A percentile compares a stretch with the other conserved stretches of the same genome.
Conservation (phyloP, 2,329 filamentous ascomycete genomes). For the Trichoderma breve region DNA sequence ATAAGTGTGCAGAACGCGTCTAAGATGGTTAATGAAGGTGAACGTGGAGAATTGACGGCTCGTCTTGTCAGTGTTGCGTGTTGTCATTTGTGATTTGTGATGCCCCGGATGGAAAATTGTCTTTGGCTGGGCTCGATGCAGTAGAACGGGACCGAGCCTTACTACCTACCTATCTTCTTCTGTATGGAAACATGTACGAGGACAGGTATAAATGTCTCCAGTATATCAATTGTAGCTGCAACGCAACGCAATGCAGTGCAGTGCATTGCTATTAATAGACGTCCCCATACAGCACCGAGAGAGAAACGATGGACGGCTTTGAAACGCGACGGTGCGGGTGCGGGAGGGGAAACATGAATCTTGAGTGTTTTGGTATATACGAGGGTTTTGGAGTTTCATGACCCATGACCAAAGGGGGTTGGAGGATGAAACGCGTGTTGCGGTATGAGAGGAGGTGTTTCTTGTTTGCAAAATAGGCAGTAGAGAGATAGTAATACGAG, state of each 20-base stretch:
- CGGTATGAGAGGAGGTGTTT: neutral
- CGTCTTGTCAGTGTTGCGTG: neutral
- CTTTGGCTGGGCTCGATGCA: too few relatives aligned
- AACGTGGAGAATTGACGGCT: neutral
- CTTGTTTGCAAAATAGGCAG: neutral
- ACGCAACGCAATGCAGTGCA: neutral
- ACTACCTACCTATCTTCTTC: neutral
- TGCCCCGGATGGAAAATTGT: neutral
- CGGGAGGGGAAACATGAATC: neutral
- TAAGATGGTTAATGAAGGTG: conserved; percentile 11
- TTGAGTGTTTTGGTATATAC: conserved; percentile 2
- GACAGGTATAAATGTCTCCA: neutral
- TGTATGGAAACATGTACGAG: neutral
- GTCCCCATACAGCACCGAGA: neutral
- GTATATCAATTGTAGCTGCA: neutral
- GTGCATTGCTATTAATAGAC: conserved; percentile 1
- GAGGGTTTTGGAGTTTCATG: conserved; percentile 5
- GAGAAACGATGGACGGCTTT: neutral
- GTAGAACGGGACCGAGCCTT: neutral
- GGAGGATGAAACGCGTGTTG: neutral
- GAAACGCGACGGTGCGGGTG: neutral
- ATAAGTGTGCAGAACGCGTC: neutral
- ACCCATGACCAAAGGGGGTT: neutral
- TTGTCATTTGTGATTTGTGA: conserved; percentile 6
- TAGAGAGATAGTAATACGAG: neutral